Evolutionary conservation across 306 rosid genomes (phyloP).

Genomic region (Quercus agrifolia): DNA sequence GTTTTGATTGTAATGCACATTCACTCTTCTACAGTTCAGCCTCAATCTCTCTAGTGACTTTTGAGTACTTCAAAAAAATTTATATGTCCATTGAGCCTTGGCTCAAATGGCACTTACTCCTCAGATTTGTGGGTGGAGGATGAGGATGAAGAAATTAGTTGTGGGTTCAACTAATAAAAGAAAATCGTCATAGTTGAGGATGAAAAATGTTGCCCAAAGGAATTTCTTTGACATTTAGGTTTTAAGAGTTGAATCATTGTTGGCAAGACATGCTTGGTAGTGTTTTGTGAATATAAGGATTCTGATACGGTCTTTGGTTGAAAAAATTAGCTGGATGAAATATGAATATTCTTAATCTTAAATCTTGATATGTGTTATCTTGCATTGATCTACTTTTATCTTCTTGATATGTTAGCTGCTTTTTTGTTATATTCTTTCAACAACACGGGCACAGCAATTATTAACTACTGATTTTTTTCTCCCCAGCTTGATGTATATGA

Average conservation of each 20-base stretch:
- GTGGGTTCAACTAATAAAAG: too few species aligned
- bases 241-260: background rate
- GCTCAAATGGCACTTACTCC: too few species aligned
- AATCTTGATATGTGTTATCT: too few species aligned
- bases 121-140: too few species aligned
- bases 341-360: background rate
- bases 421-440: background rate
- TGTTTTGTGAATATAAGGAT: background rate
- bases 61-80: background rate
- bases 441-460: conserved; percentile 1
- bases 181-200: background rate
- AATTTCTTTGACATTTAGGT: background rate
- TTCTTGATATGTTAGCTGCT: background rate
- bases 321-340: background rate
- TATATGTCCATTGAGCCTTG: too few species aligned
- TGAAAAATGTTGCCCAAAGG: background rate
- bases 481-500: conserved; percentile 81
- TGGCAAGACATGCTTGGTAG: background rate
- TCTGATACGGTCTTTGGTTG: background rate
- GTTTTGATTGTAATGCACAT: background rate
- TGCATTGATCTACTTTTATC: background rate
- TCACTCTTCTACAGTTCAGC: background rate
- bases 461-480: conserved; percentile 9
- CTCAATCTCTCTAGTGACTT: background rate
- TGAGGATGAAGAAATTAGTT: too few species aligned